Conservation (phyloP, 2,329 filamentous ascomycete species). For the Diaporthe sp. region DNA sequence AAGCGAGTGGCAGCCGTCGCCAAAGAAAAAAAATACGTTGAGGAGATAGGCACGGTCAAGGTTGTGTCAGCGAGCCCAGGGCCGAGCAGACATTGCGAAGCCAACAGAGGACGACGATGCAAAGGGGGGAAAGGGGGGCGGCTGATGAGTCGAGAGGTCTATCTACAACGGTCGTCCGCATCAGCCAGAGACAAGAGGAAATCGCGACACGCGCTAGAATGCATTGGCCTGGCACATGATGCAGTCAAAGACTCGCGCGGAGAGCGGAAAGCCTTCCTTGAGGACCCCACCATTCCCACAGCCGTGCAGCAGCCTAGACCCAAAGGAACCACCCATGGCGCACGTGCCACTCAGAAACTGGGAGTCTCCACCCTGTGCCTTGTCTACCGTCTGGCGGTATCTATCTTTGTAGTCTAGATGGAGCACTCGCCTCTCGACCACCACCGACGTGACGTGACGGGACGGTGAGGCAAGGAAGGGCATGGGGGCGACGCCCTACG, state of each 20-base stretch:
- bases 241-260: slow-evolving; percentile 37
- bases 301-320: slow-evolving; percentile 33
- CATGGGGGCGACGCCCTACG: not conserved
- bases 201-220: slow-evolving; percentile 38
- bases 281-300: slow-evolving; percentile 35
- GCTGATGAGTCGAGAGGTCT: slow-evolving; percentile 10
- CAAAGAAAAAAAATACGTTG: not conserved
- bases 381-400: not conserved
- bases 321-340: slow-evolving; percentile 30
- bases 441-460: not conserved
- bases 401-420: not conserved
- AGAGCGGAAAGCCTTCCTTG: slow-evolving; percentile 35
- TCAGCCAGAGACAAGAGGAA: slow-evolving; percentile 29
- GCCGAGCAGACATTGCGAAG: slow-evolving; percentile 10
- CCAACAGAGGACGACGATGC: not conserved
- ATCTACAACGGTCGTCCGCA: slow-evolving; percentile 16
- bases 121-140: not conserved
- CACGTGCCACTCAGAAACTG: slow-evolving; percentile 37
- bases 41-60: not conserved
- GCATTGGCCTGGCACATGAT: slow-evolving; percentile 35
- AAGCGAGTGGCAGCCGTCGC: slow-evolving; percentile 29
- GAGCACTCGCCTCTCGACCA: not conserved
- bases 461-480: not conserved
- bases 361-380: not conserved
- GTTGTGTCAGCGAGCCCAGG: slow-evolving; percentile 14